Evolutionary conservation across 1,284 basidiomycete genomes (phyloP).

Genomic region (Cystobasidium pallidum): DNA sequence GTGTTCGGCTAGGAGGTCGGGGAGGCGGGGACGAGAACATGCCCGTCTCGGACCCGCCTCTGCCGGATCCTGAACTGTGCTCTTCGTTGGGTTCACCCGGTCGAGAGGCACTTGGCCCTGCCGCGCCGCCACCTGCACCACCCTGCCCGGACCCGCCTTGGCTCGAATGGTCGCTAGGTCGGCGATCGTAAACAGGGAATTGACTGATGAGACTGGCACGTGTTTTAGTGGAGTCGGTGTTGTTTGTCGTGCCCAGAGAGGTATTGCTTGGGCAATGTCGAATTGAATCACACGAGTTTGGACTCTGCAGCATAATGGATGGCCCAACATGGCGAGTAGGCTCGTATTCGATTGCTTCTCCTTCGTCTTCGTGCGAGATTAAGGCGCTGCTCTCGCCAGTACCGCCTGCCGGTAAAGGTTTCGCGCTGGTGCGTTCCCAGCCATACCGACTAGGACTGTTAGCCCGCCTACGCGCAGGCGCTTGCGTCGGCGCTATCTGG

Average conservation of each 20-base stretch:
- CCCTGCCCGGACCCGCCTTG: not conserved
- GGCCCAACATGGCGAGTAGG: not conserved
- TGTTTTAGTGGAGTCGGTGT: conserved; percentile 22
- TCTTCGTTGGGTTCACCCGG: not conserved
- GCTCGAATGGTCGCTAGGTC: conserved; percentile 34
- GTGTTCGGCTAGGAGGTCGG: conserved; percentile 30
- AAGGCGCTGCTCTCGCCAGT: not conserved
- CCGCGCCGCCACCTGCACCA: conserved; percentile 2
- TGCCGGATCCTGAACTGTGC: conserved; percentile 2
- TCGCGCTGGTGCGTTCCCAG: not conserved
- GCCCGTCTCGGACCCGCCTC: not conserved
- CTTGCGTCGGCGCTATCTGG: not conserved
- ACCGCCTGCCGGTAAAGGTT: not conserved
- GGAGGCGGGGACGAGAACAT: conserved; percentile 23
- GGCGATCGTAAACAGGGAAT: conserved; percentile 14
- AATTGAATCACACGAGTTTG: not conserved
- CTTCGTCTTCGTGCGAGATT: not conserved
- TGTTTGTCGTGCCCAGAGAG: not conserved
- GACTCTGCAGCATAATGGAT: conserved; percentile 7
- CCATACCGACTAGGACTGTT: not conserved
- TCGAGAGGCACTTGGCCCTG: not conserved
- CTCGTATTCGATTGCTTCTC: not conserved
- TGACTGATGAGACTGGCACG: conserved; percentile 21
- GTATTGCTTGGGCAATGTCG: conserved; percentile 8
- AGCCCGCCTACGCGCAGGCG: not conserved